Evolutionary conservation across 2,329 filamentous ascomycete species (phyloP).

Genomic region (Fusarium austroafricanum): DNA sequence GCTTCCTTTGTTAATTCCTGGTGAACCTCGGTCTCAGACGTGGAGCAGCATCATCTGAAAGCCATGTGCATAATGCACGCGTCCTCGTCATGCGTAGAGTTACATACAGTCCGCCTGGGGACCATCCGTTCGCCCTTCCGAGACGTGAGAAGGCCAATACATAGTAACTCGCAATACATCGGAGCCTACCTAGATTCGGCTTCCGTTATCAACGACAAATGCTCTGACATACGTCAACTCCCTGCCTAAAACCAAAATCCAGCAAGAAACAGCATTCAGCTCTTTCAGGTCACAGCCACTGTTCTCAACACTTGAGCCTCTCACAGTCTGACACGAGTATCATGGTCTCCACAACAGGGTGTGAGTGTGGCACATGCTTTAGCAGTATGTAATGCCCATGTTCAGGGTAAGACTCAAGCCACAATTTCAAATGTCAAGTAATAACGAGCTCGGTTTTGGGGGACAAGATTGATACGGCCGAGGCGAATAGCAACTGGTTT

Average conservation of each 20-base stretch:
- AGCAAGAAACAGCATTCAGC: slow-evolving; percentile 14
- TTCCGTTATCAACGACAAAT: slow-evolving; percentile 25
- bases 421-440: slow-evolving; percentile 14
- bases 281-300: slow-evolving; percentile 35
- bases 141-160: slow-evolving; percentile 2
- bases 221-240: slow-evolving; percentile 21
- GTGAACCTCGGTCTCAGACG: slow-evolving; percentile 32
- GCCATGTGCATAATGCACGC: slow-evolving; percentile 4
- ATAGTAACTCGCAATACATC: slow-evolving; percentile 2
- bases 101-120: neutral
- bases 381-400: slow-evolving; percentile 7
- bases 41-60: slow-evolving; percentile 24
- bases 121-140: slow-evolving; percentile 28
- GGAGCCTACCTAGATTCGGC: slow-evolving; percentile 28
- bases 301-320: slow-evolving; percentile 42
- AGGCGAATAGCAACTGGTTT: neutral
- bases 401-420: slow-evolving; percentile 24
- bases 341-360: slow-evolving; percentile 27
- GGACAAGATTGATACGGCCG: slow-evolving; percentile 16
- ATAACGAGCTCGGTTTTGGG: slow-evolving; percentile 9
- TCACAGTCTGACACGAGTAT: slow-evolving; percentile 51
- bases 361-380: slow-evolving; percentile 43
- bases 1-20: slow-evolving; percentile 18
- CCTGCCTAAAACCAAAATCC: slow-evolving; percentile 10
- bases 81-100: slow-evolving; percentile 3